A percentile compares a stretch with the other conserved stretches of the same genome.
These are phyloP conservation scores for Castanospermum australe DNA, from an alignment of 306 rosid genomes.

Conservation along the genomic window DNA sequence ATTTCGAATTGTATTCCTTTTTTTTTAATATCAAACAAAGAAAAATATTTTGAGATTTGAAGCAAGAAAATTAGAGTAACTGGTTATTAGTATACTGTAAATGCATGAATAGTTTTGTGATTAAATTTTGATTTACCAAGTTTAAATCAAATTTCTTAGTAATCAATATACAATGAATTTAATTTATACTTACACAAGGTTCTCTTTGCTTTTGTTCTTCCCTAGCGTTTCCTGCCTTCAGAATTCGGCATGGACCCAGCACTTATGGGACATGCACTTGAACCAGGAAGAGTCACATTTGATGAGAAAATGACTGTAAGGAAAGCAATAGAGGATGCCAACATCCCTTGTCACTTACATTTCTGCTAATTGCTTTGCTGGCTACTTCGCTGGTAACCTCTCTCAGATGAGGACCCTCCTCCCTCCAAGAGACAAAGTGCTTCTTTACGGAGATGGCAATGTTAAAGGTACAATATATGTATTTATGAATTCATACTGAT, in stretches of 20 bases:
- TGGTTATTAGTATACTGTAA: too few relatives aligned
- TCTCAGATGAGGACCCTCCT: conserved; percentile 65
- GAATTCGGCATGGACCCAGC: conserved; percentile 89
- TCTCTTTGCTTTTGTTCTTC: not conserved
- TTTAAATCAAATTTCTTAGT: too few relatives aligned
- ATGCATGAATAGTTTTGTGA: too few relatives aligned
- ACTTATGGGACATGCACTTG: conserved; percentile 77
- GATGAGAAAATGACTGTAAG: conserved; percentile 78
- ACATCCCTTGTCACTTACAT: conserved; percentile 78
- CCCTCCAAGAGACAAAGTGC: conserved; percentile 66
- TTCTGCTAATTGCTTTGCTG: conserved; percentile 74
- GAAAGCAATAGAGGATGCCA: conserved; percentile 75
- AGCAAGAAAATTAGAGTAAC: too few relatives aligned
- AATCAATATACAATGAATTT: too few relatives aligned
- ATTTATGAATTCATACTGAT: too few relatives aligned
- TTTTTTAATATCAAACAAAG: too few relatives aligned
- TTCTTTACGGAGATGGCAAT: conserved; percentile 69
- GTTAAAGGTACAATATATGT: conserved; percentile 69
- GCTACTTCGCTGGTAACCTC: conserved; percentile 75
- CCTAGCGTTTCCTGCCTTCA: conserved; percentile 85
- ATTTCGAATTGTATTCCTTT: too few relatives aligned
- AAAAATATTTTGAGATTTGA: too few relatives aligned
- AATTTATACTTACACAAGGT: not conserved
- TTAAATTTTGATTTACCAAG: too few relatives aligned
- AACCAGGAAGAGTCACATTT: conserved; percentile 80